Evolutionary conservation across 129 eudicot species (phyloP).

Genomic region (Flaveria ramosissima): DNA sequence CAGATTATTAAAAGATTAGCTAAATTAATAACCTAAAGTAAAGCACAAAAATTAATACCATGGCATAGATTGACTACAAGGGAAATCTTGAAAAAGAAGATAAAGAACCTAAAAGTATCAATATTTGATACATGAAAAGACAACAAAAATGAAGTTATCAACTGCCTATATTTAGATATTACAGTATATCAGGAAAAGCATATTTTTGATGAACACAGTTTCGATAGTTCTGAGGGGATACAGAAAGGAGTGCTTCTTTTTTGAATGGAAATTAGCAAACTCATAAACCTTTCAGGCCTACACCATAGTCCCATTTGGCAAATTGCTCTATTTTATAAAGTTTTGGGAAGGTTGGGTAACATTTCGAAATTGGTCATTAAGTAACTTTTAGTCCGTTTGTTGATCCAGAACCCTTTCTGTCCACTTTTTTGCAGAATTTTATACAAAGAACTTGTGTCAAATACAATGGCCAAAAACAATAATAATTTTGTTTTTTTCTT

Average conservation of each 20-base stretch:
- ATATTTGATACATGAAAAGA: not conserved
- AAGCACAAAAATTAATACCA: not conserved
- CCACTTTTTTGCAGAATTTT: not conserved
- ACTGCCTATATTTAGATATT: not conserved
- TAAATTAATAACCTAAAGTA: not conserved
- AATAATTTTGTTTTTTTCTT: not conserved
- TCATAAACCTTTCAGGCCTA: not conserved
- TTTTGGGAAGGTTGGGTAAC: not conserved
- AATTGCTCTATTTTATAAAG: not conserved
- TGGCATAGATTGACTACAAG: conserved; percentile 4
- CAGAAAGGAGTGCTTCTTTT: not conserved
- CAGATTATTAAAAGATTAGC: not conserved
- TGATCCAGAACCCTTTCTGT: not conserved
- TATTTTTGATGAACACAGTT: not conserved
- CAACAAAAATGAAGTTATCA: not conserved
- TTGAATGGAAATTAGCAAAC: not conserved
- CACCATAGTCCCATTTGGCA: not conserved
- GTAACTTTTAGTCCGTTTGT: not conserved
- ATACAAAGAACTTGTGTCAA: not conserved
- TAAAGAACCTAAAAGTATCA: not conserved
- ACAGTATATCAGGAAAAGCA: not conserved
- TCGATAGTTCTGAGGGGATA: not conserved
- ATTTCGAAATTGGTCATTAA: not conserved
- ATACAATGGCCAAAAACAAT: not conserved
- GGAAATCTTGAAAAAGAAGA: not conserved